Conservation (phyloP, 2,329 filamentous ascomycete species). For the Penicillium griseofulvum region DNA sequence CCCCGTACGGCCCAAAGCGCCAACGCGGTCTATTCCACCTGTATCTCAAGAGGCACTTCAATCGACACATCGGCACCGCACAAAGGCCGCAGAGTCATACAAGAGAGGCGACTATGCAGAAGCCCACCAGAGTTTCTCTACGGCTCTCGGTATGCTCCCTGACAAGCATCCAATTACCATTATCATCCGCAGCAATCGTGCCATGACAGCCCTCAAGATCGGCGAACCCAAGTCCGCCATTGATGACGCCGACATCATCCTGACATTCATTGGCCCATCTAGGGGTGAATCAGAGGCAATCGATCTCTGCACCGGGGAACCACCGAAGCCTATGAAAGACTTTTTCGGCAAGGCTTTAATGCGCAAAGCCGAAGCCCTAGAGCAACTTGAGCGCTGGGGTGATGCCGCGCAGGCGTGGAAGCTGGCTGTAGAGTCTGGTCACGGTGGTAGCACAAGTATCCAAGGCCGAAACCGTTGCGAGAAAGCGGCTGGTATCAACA, state of each 20-base stretch:
- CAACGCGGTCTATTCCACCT: slow-evolving; percentile 56
- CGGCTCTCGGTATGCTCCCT: slow-evolving; percentile 72
- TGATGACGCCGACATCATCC: slow-evolving; percentile 75
- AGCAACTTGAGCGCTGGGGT: slow-evolving; percentile 90
- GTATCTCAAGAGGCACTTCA: slow-evolving; percentile 68
- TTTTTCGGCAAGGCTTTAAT: slow-evolving; percentile 91
- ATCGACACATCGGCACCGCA: slow-evolving; percentile 73
- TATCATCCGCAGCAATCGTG: slow-evolving; percentile 86
- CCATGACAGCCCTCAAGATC: slow-evolving; percentile 84
- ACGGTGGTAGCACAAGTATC: slow-evolving; percentile 80
- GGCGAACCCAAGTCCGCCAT: slow-evolving; percentile 88
- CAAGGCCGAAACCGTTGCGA: slow-evolving; percentile 88
- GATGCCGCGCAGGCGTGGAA: slow-evolving; percentile 82
- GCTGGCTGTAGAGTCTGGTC: slow-evolving; percentile 74
- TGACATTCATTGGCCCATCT: slow-evolving; percentile 74
- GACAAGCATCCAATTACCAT: slow-evolving; percentile 77
- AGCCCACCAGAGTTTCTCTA: slow-evolving; percentile 78
- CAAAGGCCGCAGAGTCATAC: slow-evolving; percentile 81
- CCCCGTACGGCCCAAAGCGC: slow-evolving; percentile 47
- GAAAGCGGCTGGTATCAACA: slow-evolving; percentile 72
- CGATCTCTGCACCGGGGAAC: slow-evolving; percentile 61
- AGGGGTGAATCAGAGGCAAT: slow-evolving; percentile 80
- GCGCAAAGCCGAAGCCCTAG: slow-evolving; percentile 91
- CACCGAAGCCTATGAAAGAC: slow-evolving; percentile 81
- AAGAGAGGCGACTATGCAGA: slow-evolving; percentile 90